These are phyloP conservation scores for Crithidia fasciculata DNA, from an alignment of 208 protist species.

Conservation along the genomic window DNA sequence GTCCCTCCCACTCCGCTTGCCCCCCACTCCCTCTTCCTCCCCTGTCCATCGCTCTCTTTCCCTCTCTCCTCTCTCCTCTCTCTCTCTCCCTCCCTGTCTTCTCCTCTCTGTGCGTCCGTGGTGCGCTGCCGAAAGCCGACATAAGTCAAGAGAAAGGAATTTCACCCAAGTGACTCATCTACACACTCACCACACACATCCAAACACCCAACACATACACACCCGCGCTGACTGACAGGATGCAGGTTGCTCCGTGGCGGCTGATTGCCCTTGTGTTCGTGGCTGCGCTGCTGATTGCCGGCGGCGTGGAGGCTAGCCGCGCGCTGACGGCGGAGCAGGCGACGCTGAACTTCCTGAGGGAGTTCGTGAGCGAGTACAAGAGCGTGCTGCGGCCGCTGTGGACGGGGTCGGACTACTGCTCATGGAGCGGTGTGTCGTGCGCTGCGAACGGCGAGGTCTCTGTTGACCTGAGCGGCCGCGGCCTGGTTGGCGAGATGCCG, in stretches of 20 bases:
- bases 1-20: no score
- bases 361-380: constrained; percentile 23
- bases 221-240: constrained; percentile 1
- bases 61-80: not conserved
- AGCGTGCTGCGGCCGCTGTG: constrained; percentile 20
- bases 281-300: constrained; percentile 17
- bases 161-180: not conserved
- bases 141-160: not conserved
- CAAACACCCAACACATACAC: not conserved
- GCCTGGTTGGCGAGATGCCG: constrained; percentile 23
- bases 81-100: not conserved
- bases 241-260: not conserved
- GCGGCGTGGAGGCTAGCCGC: constrained; percentile 2
- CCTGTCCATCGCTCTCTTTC: not conserved
- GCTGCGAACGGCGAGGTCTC: constrained; percentile 29
- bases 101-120: not conserved
- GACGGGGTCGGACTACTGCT: constrained; percentile 33
- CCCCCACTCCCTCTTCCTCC: not conserved
- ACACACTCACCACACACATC: not conserved
- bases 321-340: constrained; percentile 10
- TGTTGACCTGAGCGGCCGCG: constrained; percentile 17
- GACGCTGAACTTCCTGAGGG: constrained; percentile 29
- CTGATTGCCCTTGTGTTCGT: constrained; percentile 9
- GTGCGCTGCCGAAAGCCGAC: not conserved
- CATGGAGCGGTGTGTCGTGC: constrained; percentile 27